Base-by-base conservation (phyloP, 768 basidiomycete genomes). In the Saitozyma podzolica region DNA sequence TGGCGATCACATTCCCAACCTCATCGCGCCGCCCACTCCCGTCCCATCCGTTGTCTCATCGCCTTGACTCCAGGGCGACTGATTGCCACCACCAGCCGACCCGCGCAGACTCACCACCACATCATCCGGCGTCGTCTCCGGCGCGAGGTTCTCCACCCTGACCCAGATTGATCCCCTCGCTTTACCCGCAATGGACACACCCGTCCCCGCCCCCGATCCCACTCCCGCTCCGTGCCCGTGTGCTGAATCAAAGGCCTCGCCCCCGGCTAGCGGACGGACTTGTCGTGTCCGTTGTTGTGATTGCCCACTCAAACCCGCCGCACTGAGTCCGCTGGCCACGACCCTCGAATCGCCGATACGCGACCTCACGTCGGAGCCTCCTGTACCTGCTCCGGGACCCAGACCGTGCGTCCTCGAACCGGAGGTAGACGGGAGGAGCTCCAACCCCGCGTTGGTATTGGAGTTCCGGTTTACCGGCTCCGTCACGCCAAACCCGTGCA, bases 91-190 rank as follows among this genome's bases (percentile, higher is more conserved):
- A 2, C 29, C 2, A 29, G 29, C 29, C 29, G 5, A 29, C 11
- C 14, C 6, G 37, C 9, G 40, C 11, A n/a, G 1, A 72, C 77
- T 65, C 59, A 83, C 83, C 75, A 86, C 85, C 53, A 92, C 90
- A 76, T 92, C 91, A 14, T 88, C 90, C 14, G 88, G 83, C 8
- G 88, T 91, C 29, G 91, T 92, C 1, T 90, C 91, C 10, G 80
- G 80, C 9, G 87, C 88, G 20, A 92, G 80, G 3, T 89, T 89
- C 3, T 85, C 82, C 20, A 92, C 87, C 74, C 90, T 85, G 0
- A 92, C 86, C 42, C 64, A 68, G 4, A 65, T 59, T 5, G 61
- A 65, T 13, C 55, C 14, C 86, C 86, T 37, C 70, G 76, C 47
- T 83, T 80, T 37, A 8, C 74, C 74, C 56, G 69, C 59, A 39